Percentiles rank a stretch among this genome's conserved stretches.
phyloP scores from a whole-genome alignment of 257 asterid genomes.

The Eucommia ulmoides region DNA sequence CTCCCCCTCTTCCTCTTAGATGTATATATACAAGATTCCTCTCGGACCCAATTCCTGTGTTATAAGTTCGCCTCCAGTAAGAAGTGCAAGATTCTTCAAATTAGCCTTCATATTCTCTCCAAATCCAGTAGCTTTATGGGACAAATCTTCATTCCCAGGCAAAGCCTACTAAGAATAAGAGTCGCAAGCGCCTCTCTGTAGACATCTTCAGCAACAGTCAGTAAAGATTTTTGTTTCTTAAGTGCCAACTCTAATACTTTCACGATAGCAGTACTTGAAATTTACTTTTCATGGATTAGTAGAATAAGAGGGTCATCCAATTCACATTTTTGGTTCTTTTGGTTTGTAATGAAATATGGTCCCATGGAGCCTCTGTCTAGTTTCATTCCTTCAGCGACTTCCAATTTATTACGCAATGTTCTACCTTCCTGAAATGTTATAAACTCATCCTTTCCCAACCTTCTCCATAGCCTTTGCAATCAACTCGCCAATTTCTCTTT shows the following conservation, averaged over 20 bases:
- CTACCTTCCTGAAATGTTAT: constrained; percentile 69
- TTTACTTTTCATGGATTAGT: constrained; percentile 1
- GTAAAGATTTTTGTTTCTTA: constrained; percentile 73
- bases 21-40: too few species aligned
- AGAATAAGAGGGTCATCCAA: constrained; percentile 1
- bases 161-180: constrained; percentile 82
- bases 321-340: constrained; percentile 85
- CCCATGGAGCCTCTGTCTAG: constrained; percentile 87
- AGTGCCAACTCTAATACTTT: constrained; percentile 2
- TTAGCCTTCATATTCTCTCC: constrained; percentile 82
- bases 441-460: too few species aligned
- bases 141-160: constrained; percentile 92
- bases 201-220: constrained; percentile 83
- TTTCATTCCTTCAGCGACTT: constrained; percentile 98
- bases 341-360: constrained; percentile 87
- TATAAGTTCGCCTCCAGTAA: constrained; percentile 88
- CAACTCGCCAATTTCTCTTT: too few species aligned
- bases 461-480: too few species aligned
- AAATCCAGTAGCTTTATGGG: constrained; percentile 92
- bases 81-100: constrained; percentile 74
- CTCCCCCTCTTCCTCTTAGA: too few species aligned
- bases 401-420: constrained; percentile 76
- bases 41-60: constrained; percentile 93
- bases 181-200: constrained; percentile 96
- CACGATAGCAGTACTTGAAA: background rate